Evolutionary conservation across 2,329 filamentous ascomycete genomes (phyloP), one percentile per base, ranked within the genome.

Genomic region (Stachybotrys echinatus): DNA sequence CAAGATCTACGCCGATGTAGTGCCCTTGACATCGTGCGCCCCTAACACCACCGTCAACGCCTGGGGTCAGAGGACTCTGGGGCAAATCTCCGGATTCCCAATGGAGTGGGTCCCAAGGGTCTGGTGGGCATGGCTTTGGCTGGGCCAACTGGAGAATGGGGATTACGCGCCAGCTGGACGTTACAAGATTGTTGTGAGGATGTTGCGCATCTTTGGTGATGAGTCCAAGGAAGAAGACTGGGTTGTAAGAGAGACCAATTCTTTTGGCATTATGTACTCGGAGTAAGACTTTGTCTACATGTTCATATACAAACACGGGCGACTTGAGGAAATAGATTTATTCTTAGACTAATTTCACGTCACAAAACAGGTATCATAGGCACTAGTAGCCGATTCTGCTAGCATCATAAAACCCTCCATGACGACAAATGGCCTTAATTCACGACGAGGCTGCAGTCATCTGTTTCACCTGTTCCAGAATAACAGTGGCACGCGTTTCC

Each of bases 131-230:
- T 14, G 5, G 17, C 20, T 23, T 23, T 77, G 71, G 66, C 67
- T 73, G 50, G 74, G 74, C 21, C 59, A 59, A 45, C 57, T 77
- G 6, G 61, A 64, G 0, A 66, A 71, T 17, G 73, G 71, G 19
- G 61, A 52, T 1, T 74, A 71, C 46, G 73, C 65, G 6, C 65
- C 70, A 10, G 60, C 65, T 7, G 74, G 74, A 10, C 50, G 52
- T 6, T 77, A 77, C 64, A 72, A 68, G 61, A 60, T 76, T 42
- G 63, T 60, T 3, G 59, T 74, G 46, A 67, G 66, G 56, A 68
- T 73, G 20, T 61, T 77, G 49, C 69, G 68, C 54, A 65, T 76
- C 51, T 74, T 71, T 49, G 74, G 74, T 7, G 64, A 77, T 49
- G 52, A 59, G 8, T 53, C 60, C 3, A 58, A 65, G 51, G 48